These are phyloP conservation scores for Lenzites betulinus DNA, from an alignment of 768 basidiomycete species.

Conservation along the genomic window DNA sequence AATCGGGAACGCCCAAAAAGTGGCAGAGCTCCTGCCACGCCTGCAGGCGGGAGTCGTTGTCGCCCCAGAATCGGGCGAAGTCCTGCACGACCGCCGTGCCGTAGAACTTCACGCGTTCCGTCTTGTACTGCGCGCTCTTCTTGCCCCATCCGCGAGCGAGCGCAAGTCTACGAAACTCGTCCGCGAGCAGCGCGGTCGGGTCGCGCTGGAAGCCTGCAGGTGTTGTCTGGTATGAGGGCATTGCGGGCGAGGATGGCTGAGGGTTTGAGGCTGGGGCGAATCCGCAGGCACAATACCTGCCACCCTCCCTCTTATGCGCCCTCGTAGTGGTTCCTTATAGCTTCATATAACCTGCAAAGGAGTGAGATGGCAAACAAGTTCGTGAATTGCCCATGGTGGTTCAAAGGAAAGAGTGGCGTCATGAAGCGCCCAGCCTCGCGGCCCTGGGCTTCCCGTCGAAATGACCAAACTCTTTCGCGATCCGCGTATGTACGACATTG, in stretches of 20 bases:
- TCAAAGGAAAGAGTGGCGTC: not conserved
- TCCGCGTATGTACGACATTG: not conserved
- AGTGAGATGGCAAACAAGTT: not conserved
- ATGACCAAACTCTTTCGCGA: not conserved
- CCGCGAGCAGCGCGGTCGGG: not conserved
- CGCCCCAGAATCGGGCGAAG: conserved; percentile 1
- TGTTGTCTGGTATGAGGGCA: not conserved
- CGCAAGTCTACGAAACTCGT: not conserved
- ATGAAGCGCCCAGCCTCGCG: not conserved
- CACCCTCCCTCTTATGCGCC: not conserved
- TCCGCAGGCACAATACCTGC: not conserved
- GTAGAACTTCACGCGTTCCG: conserved; percentile 2
- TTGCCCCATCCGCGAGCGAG: not conserved
- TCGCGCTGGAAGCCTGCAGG: not conserved
- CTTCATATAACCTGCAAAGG: not conserved
- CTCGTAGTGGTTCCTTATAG: not conserved
- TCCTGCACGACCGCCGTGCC: not conserved
- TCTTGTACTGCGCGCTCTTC: not conserved
- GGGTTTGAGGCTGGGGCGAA: not conserved
- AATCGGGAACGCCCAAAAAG: not conserved
- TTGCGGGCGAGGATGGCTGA: not conserved
- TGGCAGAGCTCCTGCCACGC: conserved; percentile 6
- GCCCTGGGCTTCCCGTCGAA: not conserved
- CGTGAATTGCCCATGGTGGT: not conserved
- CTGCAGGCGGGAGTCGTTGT: not conserved